These are phyloP conservation scores for Aquilaria agallochum DNA, from an alignment of 441 rosid genomes.

Conservation along the genomic window DNA sequence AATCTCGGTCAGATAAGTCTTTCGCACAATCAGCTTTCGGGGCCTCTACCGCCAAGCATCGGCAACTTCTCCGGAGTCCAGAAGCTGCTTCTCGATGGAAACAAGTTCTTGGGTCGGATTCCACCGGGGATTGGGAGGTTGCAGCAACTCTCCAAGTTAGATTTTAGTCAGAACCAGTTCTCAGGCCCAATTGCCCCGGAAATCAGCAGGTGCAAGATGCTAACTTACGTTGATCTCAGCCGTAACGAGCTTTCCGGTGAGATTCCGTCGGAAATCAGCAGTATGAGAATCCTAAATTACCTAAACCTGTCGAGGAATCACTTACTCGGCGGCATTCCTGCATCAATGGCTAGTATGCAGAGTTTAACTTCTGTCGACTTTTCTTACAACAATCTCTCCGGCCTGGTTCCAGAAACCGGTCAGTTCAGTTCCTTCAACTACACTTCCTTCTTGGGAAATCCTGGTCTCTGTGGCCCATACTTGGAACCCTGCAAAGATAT, in stretches of 20 bases:
- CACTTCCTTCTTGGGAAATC: slow-evolving; percentile 89
- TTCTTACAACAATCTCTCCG: slow-evolving; percentile 90
- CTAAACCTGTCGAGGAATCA: slow-evolving; percentile 83
- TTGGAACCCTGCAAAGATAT: slow-evolving; percentile 80
- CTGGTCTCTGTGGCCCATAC: slow-evolving; percentile 87
- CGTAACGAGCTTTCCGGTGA: slow-evolving; percentile 83
- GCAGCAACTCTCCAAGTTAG: slow-evolving; percentile 85
- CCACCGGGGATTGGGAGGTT: slow-evolving; percentile 79
- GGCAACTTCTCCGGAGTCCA: slow-evolving; percentile 88
- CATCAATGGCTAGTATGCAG: slow-evolving; percentile 82
- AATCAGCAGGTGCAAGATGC: slow-evolving; percentile 81
- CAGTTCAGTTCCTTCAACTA: slow-evolving; percentile 94
- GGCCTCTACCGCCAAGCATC: slow-evolving; percentile 61
- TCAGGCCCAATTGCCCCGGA: slow-evolving; percentile 66
- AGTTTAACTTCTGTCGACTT: slow-evolving; percentile 95
- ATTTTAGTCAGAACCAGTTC: slow-evolving; percentile 75
- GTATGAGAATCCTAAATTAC: slow-evolving; percentile 87
- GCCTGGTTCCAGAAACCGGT: slow-evolving; percentile 89
- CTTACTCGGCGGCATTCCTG: slow-evolving; percentile 71
- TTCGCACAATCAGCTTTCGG: slow-evolving; percentile 79
- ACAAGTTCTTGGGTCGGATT: slow-evolving; percentile 70
- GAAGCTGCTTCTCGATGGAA: slow-evolving; percentile 89
- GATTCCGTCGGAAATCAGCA: slow-evolving; percentile 74
- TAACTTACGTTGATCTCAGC: slow-evolving; percentile 86
- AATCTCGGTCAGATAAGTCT: slow-evolving; percentile 82